Percentiles rank a stretch among this genome's conserved stretches.
These are phyloP conservation scores for Solanum lycopersicoides DNA, from an alignment of 257 asterid species.

Conservation along the genomic window DNA sequence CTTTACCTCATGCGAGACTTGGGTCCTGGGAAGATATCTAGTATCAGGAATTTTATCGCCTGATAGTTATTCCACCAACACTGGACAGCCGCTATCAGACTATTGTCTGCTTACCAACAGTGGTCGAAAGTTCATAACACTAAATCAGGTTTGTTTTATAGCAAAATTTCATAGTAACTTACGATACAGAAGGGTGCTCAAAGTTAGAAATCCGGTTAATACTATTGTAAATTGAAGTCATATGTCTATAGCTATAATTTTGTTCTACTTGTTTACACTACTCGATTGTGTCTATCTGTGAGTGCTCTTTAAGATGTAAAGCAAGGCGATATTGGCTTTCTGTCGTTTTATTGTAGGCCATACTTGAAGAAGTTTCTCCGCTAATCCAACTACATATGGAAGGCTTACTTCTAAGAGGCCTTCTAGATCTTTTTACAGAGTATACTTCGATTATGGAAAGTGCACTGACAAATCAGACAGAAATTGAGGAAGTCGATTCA, in stretches of 20 bases:
- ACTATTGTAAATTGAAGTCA: background rate
- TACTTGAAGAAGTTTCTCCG: slow-evolving; percentile 27
- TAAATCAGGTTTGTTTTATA: slow-evolving; percentile 48
- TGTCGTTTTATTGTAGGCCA: background rate
- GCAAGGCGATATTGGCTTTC: background rate
- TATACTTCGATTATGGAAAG: slow-evolving; percentile 37
- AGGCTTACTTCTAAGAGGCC: slow-evolving; percentile 43
- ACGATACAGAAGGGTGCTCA: background rate
- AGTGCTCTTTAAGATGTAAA: background rate
- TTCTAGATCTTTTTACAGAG: slow-evolving; percentile 33
- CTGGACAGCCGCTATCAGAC: slow-evolving; percentile 28
- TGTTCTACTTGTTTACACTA: background rate
- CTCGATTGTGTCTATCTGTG: background rate
- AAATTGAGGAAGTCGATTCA: slow-evolving; percentile 14
- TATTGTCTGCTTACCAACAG: slow-evolving; percentile 56
- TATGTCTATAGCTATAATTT: background rate
- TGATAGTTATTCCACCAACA: slow-evolving; percentile 2
- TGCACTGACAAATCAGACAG: slow-evolving; percentile 26
- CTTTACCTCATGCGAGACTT: slow-evolving; percentile 46
- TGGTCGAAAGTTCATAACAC: slow-evolving; percentile 56
- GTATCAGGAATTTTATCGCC: slow-evolving; percentile 45
- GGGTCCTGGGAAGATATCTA: slow-evolving; percentile 51
- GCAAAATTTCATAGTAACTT: background rate
- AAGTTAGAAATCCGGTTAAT: background rate
- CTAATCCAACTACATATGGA: slow-evolving; percentile 51